phyloP scores from a whole-genome alignment of 1,284 basidiomycete genomes.

The Meripilus lineatus region DNA sequence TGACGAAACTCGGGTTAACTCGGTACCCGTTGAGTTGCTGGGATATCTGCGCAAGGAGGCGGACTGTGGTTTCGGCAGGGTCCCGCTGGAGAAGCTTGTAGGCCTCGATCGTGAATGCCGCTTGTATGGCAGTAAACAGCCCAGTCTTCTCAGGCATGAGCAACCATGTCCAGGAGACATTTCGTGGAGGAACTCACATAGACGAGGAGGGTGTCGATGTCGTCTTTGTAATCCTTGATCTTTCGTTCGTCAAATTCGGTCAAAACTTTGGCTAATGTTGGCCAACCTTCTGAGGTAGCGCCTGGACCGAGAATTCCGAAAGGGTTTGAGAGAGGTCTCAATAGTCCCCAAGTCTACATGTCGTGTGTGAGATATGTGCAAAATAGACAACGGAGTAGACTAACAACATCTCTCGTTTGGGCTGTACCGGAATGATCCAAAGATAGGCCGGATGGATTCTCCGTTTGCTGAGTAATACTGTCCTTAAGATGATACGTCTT shows the following conservation, averaged over 20 bases:
- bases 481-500: too few relatives aligned
- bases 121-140: slow-evolving; percentile 9
- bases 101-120: slow-evolving; percentile 4
- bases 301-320: too few relatives aligned
- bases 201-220: too few relatives aligned
- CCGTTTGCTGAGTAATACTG: too few relatives aligned
- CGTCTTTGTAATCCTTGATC: slow-evolving; percentile 8
- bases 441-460: too few relatives aligned
- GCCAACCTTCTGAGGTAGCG: slow-evolving; percentile 1
- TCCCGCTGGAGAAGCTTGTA: slow-evolving; percentile 5
- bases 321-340: too few relatives aligned
- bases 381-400: too few relatives aligned
- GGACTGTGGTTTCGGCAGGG: slow-evolving; percentile 1
- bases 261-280: background rate
- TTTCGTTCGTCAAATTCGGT: slow-evolving; percentile 4
- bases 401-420: too few relatives aligned
- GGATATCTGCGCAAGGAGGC: slow-evolving; percentile 8
- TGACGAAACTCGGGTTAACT: slow-evolving; percentile 4
- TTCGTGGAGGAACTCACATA: slow-evolving; percentile 6
- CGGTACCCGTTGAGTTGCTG: slow-evolving; percentile 9
- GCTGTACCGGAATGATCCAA: too few relatives aligned
- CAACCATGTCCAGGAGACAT: background rate
- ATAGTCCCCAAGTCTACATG: too few relatives aligned
- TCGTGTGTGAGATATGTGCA: too few relatives aligned
- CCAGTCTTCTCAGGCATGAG: slow-evolving; percentile 4